Conservation (phyloP, 495 filamentous ascomycete species). For the Aspergillus heteromorphus region DNA sequence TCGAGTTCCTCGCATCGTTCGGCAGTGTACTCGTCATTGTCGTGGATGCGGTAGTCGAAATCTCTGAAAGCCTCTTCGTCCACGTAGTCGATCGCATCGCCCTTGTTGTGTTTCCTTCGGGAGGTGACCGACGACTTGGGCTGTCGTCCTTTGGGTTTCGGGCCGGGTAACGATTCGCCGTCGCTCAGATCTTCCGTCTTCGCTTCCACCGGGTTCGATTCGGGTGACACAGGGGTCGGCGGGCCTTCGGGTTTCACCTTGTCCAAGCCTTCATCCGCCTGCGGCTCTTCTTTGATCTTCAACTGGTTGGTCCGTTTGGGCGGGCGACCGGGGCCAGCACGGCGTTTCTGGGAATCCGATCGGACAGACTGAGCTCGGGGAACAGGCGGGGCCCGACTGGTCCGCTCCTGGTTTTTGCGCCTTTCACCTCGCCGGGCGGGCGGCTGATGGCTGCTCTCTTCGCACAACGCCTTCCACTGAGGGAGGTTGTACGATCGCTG, state of each 20-base stretch:
- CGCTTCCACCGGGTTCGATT: conserved; percentile 40
- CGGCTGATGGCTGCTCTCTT: conserved; percentile 91
- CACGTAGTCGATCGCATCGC: conserved; percentile 61
- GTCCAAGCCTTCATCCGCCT: conserved; percentile 32
- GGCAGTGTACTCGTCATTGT: conserved; percentile 75
- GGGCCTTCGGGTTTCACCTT: conserved; percentile 41
- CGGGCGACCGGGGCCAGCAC: conserved; percentile 47
- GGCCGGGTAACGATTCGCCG: conserved; percentile 42
- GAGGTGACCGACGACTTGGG: conserved; percentile 58
- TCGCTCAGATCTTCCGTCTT: conserved; percentile 48
- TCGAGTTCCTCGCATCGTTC: conserved; percentile 94
- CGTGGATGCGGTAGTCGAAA: conserved; percentile 82
- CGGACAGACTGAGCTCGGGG: conserved; percentile 28
- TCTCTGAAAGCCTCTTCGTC: conserved; percentile 82
- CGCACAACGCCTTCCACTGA: conserved; percentile 87
- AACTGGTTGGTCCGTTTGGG: conserved; percentile 37
- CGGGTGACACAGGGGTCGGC: conserved; percentile 50
- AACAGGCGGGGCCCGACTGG: conserved; percentile 34
- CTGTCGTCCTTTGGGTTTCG: conserved; percentile 48
- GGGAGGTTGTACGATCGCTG: conserved; percentile 93
- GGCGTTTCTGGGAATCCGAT: conserved; percentile 39
- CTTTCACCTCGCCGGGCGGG: conserved; percentile 91
- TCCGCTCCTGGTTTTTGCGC: conserved; percentile 66
- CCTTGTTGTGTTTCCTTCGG: conserved; percentile 73
- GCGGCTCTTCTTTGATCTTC: conserved; percentile 43